Percentiles rank a stretch among this genome's conserved stretches.
Evolutionary conservation across 139 green algal species (phyloP).

Genomic region (Haematococcus sp.): DNA sequence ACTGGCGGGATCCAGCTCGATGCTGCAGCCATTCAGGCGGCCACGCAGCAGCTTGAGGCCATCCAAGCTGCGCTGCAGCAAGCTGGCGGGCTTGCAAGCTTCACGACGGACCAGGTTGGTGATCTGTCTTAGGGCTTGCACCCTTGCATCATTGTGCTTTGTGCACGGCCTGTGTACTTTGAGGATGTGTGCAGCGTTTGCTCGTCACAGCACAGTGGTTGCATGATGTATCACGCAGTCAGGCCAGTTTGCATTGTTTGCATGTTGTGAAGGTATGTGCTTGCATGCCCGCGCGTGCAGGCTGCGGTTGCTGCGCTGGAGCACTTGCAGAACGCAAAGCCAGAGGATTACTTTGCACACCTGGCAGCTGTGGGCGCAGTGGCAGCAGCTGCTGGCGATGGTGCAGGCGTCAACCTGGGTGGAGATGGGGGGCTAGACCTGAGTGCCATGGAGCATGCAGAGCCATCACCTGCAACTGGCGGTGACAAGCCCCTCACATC

Average conservation of each 20-base stretch:
- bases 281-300: too few relatives aligned
- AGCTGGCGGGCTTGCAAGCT: background rate
- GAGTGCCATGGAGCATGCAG: background rate
- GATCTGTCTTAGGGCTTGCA: too few relatives aligned
- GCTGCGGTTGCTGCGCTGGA: too few relatives aligned
- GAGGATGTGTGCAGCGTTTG: too few relatives aligned
- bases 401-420: background rate
- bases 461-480: background rate
- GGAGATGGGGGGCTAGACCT: background rate
- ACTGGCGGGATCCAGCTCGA: background rate
- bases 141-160: too few relatives aligned
- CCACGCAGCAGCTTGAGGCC: slow-evolving; percentile 12
- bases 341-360: slow-evolving; percentile 5
- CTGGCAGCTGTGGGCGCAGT: background rate
- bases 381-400: slow-evolving; percentile 1
- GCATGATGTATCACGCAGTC: too few relatives aligned
- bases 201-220: too few relatives aligned
- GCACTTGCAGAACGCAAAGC: background rate
- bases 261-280: too few relatives aligned
- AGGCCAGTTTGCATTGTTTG: too few relatives aligned
- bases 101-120: too few relatives aligned
- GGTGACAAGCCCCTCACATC: slow-evolving; percentile 31
- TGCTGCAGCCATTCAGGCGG: background rate
- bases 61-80: slow-evolving; percentile 6
- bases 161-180: too few relatives aligned